Evolutionary conservation across 2,329 filamentous ascomycete species (phyloP).

Genomic region (Exophiala sp.): DNA sequence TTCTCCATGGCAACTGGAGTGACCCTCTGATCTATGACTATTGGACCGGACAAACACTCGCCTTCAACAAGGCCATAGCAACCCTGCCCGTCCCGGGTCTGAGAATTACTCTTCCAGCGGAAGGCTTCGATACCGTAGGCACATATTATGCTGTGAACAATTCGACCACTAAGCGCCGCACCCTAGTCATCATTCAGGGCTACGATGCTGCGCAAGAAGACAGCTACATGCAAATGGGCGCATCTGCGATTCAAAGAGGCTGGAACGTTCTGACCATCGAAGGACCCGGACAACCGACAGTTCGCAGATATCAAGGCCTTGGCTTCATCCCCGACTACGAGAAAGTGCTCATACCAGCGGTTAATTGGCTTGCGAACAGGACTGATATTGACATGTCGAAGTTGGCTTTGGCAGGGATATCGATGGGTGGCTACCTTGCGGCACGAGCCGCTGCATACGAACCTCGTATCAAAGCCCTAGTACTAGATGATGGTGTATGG

Average conservation of each 20-base stretch:
- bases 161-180: conserved; percentile 6
- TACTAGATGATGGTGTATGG: conserved; percentile 8
- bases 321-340: conserved; percentile 46
- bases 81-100: conserved; percentile 37
- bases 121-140: conserved; percentile 36
- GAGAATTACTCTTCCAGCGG: conserved; percentile 33
- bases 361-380: conserved; percentile 35
- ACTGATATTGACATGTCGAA: conserved; percentile 1
- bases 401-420: conserved; percentile 4
- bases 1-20: conserved; percentile 39
- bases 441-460: conserved; percentile 6
- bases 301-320: conserved; percentile 39
- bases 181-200: conserved; percentile 32
- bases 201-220: conserved; percentile 46
- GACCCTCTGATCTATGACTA: conserved; percentile 41
- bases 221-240: conserved; percentile 36
- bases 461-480: conserved; percentile 4
- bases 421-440: conserved; percentile 4
- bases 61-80: conserved; percentile 41
- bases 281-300: conserved; percentile 43
- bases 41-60: conserved; percentile 37
- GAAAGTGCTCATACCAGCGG: conserved; percentile 37
- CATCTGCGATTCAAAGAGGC: conserved; percentile 37
- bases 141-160: conserved; percentile 40
- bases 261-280: conserved; percentile 45